These are phyloP conservation scores for Balansia obtecta DNA, from an alignment of 2,329 filamentous ascomycete genomes.

Conservation along the genomic window DNA sequence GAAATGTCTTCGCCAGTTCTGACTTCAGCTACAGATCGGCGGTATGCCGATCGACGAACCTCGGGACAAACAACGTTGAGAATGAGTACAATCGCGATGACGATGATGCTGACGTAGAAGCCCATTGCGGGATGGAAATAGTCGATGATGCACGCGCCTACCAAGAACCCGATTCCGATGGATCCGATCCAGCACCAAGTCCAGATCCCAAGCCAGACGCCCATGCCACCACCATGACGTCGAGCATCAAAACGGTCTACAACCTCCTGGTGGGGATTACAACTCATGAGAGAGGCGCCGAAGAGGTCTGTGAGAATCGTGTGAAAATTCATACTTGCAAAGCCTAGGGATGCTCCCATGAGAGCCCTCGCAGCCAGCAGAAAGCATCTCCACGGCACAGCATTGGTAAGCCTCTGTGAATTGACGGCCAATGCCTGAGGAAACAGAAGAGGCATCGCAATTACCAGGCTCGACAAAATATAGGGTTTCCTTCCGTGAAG, in stretches of 20 bases:
- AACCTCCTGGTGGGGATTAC: conserved; percentile 59
- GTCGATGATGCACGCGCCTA: conserved; percentile 59
- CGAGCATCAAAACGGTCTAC: conserved; percentile 56
- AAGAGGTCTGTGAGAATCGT: conserved; percentile 62
- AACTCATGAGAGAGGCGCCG: conserved; percentile 61
- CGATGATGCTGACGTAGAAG: conserved; percentile 59
- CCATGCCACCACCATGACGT: conserved; percentile 65
- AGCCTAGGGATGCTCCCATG: conserved; percentile 58
- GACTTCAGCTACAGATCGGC: conserved; percentile 55
- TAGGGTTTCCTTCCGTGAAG: conserved; percentile 70
- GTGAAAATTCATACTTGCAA: conserved; percentile 67
- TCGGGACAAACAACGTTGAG: conserved; percentile 63
- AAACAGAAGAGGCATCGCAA: conserved; percentile 62
- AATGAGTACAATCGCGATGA: conserved; percentile 51
- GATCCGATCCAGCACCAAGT: conserved; percentile 67
- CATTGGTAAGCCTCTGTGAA: conserved; percentile 40
- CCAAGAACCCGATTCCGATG: conserved; percentile 56
- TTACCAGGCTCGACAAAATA: conserved; percentile 52
- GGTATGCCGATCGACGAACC: conserved; percentile 55
- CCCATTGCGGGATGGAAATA: conserved; percentile 55
- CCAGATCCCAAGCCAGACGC: conserved; percentile 69
- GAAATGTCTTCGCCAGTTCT: conserved; percentile 39
- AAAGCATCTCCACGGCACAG: conserved; percentile 42
- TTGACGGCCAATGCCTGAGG: conserved; percentile 60
- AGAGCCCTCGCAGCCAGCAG: conserved; percentile 51